Percentiles rank a stretch among this genome's conserved stretches.
Evolutionary conservation across 2,329 filamentous ascomycete species (phyloP).

Genomic region (Penicillium glabrum): DNA sequence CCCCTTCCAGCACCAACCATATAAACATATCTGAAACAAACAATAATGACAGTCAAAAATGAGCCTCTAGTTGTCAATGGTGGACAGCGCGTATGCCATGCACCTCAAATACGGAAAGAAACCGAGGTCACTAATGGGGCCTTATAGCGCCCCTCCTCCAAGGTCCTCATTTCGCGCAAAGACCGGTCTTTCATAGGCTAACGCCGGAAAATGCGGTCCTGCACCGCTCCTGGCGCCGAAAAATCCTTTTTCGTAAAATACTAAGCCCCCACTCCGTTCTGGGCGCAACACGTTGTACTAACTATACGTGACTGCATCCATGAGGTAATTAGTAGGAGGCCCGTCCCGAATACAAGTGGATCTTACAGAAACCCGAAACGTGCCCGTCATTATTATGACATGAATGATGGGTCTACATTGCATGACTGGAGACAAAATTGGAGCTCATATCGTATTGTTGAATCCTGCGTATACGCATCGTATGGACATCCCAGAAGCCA

Average conservation of each 20-base stretch:
- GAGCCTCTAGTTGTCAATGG: not conserved
- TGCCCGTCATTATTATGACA: not conserved
- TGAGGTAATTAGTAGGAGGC: slow-evolving; percentile 15
- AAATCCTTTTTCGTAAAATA: slow-evolving; percentile 9
- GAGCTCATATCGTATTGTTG: not conserved
- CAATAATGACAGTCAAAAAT: not conserved
- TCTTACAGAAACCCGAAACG: not conserved
- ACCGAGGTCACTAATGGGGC: slow-evolving; percentile 17
- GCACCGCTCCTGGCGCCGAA: slow-evolving; percentile 22
- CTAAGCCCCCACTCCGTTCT: not conserved
- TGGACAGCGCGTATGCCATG: not conserved
- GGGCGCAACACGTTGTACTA: not conserved
- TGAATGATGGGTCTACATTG: not conserved
- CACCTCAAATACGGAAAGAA: slow-evolving; percentile 4
- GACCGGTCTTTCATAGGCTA: slow-evolving; percentile 18
- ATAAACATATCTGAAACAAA: not conserved
- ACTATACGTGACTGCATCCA: slow-evolving; percentile 14
- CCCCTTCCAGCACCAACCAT: not conserved
- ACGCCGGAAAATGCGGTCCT: slow-evolving; percentile 2
- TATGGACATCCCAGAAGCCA: not conserved
- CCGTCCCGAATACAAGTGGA: slow-evolving; percentile 16
- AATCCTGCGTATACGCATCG: not conserved
- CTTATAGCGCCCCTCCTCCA: slow-evolving; percentile 18
- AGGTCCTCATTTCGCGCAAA: slow-evolving; percentile 21
- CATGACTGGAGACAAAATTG: not conserved